Percentiles rank a stretch among this genome's conserved stretches.
Evolutionary conservation across 371 early-diverging fungal genomes (phyloP).

Genomic region (Entomophthora muscae): DNA sequence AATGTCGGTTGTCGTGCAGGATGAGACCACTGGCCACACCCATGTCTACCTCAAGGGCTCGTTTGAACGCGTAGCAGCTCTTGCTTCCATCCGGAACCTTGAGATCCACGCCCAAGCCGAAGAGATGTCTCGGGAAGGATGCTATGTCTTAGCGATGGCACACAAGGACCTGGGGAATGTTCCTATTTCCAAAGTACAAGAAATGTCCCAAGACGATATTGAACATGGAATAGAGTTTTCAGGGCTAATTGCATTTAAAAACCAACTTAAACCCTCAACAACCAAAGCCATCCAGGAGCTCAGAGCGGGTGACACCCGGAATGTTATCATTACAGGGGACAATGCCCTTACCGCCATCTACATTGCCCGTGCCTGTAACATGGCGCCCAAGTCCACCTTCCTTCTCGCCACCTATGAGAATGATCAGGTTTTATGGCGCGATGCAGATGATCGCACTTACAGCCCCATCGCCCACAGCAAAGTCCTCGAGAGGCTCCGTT

Average conservation of each 20-base stretch:
- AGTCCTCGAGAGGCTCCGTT: too few relatives aligned
- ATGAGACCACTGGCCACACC: slow-evolving; percentile 26
- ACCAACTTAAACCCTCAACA: slow-evolving; percentile 68
- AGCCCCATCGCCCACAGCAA: too few relatives aligned
- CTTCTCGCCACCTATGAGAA: slow-evolving; percentile 26
- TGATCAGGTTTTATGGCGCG: slow-evolving; percentile 21
- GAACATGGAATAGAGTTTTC: slow-evolving; percentile 42
- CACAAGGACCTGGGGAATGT: slow-evolving; percentile 27
- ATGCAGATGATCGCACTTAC: slow-evolving; percentile 19
- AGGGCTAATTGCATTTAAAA: slow-evolving; percentile 69
- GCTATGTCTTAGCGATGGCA: slow-evolving; percentile 64
- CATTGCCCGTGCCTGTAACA: slow-evolving; percentile 60
- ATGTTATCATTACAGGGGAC: slow-evolving; percentile 89
- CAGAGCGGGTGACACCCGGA: slow-evolving; percentile 48
- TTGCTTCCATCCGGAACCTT: slow-evolving; percentile 31
- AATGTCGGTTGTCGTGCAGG: slow-evolving; percentile 64
- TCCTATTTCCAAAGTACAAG: slow-evolving; percentile 20
- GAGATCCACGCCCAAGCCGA: slow-evolving; percentile 34
- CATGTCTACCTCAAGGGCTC: slow-evolving; percentile 67
- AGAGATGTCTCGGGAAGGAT: slow-evolving; percentile 46
- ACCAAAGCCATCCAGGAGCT: slow-evolving; percentile 50
- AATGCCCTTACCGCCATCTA: slow-evolving; percentile 73
- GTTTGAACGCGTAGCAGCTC: slow-evolving; percentile 50
- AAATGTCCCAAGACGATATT: slow-evolving; percentile 37
- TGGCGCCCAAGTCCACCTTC: slow-evolving; percentile 26